A percentile compares a stretch with the other conserved stretches of the same genome.
phyloP scores from a whole-genome alignment of 768 basidiomycete genomes.

The Lentinula raphanica region DNA sequence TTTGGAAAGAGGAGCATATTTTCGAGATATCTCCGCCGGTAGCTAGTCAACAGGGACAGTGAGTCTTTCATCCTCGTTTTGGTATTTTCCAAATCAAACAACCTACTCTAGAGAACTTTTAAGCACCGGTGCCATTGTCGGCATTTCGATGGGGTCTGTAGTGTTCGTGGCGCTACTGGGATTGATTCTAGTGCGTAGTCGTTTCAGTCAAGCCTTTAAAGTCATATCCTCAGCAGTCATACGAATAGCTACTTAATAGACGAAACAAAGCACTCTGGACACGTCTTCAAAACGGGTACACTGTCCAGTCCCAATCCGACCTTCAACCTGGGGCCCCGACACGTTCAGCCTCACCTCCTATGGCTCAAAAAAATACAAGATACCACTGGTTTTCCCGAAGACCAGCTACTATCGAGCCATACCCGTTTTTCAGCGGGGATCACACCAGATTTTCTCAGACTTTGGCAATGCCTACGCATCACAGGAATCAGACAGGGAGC shows the following conservation, averaged over 20 bases:
- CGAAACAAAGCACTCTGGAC: constrained; percentile 22
- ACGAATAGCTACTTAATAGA: constrained; percentile 15
- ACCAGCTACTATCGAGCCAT: not conserved
- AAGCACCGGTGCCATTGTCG: constrained; percentile 13
- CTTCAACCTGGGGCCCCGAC: not conserved
- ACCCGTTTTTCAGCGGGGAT: not conserved
- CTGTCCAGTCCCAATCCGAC: constrained; percentile 25
- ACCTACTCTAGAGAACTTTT: no score
- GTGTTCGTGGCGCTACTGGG: constrained; percentile 13
- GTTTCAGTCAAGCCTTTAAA: no score
- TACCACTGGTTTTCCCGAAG: not conserved
- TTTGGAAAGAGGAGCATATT: constrained; percentile 1
- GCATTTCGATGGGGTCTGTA: constrained; percentile 10
- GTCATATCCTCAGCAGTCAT: no score
- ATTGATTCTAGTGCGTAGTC: constrained; percentile 13
- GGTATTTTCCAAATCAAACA: no score
- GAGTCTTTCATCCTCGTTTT: no score
- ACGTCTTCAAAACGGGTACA: constrained; percentile 22
- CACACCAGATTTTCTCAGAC: not conserved
- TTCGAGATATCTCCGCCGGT: not conserved
- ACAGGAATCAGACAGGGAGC: not conserved
- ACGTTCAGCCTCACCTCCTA: not conserved
- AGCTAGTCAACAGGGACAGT: not conserved
- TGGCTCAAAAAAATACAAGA: no score
- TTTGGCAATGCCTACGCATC: not conserved